Percentiles rank a stretch among this genome's conserved stretches.
These are phyloP conservation scores for Podila clonocystis DNA, from an alignment of 192 early-diverging fungal species.

Conservation along the genomic window DNA sequence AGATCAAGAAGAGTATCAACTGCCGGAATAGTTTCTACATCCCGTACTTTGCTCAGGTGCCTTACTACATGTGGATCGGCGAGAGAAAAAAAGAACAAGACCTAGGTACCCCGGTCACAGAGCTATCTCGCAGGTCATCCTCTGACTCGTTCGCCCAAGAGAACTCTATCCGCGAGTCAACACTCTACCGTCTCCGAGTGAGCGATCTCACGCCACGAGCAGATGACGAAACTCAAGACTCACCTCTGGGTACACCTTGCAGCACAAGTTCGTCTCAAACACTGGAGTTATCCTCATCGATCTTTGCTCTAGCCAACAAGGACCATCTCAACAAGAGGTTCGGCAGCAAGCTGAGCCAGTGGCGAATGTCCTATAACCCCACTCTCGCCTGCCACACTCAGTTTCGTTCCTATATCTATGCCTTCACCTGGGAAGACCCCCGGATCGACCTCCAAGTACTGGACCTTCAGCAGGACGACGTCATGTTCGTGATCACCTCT, in stretches of 20 bases:
- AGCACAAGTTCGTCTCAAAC: no score
- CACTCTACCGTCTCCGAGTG: no score
- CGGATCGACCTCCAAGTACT: slow-evolving; percentile 75
- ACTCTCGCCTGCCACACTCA: slow-evolving; percentile 66
- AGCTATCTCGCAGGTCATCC: no score
- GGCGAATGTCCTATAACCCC: slow-evolving; percentile 64
- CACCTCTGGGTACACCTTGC: no score
- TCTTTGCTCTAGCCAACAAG: slow-evolving; percentile 2
- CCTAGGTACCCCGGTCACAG: not conserved
- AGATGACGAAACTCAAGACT: no score
- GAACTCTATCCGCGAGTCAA: no score
- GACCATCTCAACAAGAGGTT: slow-evolving; percentile 7
- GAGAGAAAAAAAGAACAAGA: slow-evolving; percentile 54
- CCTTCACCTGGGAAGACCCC: slow-evolving; percentile 90
- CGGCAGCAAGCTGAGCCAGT: slow-evolving; percentile 44
- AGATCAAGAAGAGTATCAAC: slow-evolving; percentile 78
- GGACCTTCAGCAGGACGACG: slow-evolving; percentile 70
- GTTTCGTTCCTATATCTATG: slow-evolving; percentile 87
- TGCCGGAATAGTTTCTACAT: slow-evolving; percentile 77
- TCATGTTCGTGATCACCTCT: slow-evolving; percentile 83
- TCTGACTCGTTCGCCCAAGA: no score
- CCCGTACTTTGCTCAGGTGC: slow-evolving; percentile 78
- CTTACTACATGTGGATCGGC: slow-evolving; percentile 90
- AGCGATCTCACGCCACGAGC: no score
- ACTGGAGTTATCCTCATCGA: not conserved